Evolutionary conservation across 2,329 filamentous ascomycete genomes (phyloP).

Genomic region (Westerdykella sp.): DNA sequence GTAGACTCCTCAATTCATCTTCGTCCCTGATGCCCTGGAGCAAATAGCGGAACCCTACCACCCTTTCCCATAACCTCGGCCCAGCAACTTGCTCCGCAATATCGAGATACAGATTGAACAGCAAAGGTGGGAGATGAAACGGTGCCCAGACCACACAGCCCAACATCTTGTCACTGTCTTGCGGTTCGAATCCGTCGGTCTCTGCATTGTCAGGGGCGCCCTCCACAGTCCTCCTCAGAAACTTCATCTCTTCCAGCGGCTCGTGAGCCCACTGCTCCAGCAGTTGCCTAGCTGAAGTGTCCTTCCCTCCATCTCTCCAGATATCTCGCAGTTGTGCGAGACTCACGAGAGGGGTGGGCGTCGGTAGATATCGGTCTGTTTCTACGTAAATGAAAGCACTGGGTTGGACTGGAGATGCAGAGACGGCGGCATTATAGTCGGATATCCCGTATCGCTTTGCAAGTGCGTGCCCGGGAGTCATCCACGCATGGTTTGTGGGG

Average conservation of each 20-base stretch:
- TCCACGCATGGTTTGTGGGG: constrained; percentile 63
- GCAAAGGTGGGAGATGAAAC: constrained; percentile 56
- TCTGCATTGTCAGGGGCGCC: constrained; percentile 53
- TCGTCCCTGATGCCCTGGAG: constrained; percentile 53
- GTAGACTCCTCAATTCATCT: constrained; percentile 30
- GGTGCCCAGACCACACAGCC: constrained; percentile 85
- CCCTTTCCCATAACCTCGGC: constrained; percentile 54
- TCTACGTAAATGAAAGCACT: constrained; percentile 75
- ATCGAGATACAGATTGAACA: constrained; percentile 60
- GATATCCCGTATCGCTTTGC: constrained; percentile 57
- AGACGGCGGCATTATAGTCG: constrained; percentile 48
- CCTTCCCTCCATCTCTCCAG: constrained; percentile 1
- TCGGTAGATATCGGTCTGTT: constrained; percentile 56
- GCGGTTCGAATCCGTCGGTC: constrained; percentile 47
- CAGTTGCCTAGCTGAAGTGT: neutral
- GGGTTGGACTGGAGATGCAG: constrained; percentile 7
- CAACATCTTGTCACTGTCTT: constrained; percentile 49
- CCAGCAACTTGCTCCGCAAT: constrained; percentile 57
- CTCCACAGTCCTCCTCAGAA: constrained; percentile 59
- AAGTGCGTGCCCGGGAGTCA: constrained; percentile 50
- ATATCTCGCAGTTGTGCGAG: constrained; percentile 1
- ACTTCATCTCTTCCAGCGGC: constrained; percentile 66
- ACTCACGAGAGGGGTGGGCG: neutral
- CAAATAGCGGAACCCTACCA: constrained; percentile 77
- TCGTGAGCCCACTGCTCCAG: constrained; percentile 55